These are phyloP conservation scores for Cercospora citrullina DNA, from an alignment of 2,329 filamentous ascomycete species.

Conservation along the genomic window DNA sequence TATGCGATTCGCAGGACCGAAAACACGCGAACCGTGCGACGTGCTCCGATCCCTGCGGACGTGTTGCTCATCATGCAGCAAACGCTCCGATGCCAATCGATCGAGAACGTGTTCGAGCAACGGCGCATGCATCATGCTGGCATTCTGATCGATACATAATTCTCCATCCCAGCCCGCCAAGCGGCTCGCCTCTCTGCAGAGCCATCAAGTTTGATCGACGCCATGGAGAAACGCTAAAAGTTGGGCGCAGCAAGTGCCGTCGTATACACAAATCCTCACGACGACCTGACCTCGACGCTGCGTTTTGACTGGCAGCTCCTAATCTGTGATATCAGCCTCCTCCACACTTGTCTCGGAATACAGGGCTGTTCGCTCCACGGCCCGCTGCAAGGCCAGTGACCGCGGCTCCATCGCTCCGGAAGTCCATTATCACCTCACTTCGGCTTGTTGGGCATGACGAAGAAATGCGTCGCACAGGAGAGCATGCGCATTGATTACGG, in stretches of 20 bases:
- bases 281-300: conserved; percentile 2
- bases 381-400: background rate
- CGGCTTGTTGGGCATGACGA: background rate
- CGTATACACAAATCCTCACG: background rate
- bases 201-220: background rate
- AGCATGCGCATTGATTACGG: background rate
- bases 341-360: conserved; percentile 4
- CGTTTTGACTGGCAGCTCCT: background rate
- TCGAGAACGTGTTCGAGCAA: conserved; percentile 13
- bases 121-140: conserved; percentile 9
- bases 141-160: background rate
- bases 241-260: background rate
- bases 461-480: background rate
- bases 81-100: conserved; percentile 12
- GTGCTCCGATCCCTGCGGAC: background rate
- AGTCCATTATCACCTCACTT: background rate
- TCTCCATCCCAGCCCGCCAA: background rate
- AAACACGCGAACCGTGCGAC: background rate
- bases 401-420: background rate
- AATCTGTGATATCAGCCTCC: background rate
- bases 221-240: background rate
- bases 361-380: background rate
- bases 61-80: conserved; percentile 3
- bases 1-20: background rate
- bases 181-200: background rate